phyloP scores from a whole-genome alignment of 129 eudicot genomes.

The Flaveria ramosissima region DNA sequence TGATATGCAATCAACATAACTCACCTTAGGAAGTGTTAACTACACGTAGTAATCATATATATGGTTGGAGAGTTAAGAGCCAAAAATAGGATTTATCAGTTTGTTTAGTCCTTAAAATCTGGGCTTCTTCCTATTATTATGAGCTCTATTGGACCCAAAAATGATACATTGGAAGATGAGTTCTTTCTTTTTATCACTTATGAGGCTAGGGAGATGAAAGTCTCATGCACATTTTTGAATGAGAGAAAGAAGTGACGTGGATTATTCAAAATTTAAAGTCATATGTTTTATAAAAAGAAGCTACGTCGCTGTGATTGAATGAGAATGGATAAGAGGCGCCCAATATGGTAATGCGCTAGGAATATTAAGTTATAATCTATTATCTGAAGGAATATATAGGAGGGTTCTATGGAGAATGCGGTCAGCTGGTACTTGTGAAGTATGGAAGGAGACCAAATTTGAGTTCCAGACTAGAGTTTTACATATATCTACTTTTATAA shows the following conservation, averaged over 20 bases:
- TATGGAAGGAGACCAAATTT: not conserved
- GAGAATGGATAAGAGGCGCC: too few species aligned
- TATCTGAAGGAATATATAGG: not conserved
- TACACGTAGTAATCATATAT: not conserved
- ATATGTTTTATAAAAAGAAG: not conserved
- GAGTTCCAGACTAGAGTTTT: slow-evolving; percentile 2
- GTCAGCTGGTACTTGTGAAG: not conserved
- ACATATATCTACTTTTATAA: not conserved
- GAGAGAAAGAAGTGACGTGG: not conserved
- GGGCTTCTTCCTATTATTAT: not conserved
- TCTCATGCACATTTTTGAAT: not conserved
- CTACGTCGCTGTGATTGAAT: not conserved
- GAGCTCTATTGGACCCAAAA: not conserved
- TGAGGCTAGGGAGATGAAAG: not conserved
- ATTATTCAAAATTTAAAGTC: not conserved
- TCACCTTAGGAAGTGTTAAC: not conserved
- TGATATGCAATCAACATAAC: not conserved
- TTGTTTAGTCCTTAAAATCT: not conserved
- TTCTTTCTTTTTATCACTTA: not conserved
- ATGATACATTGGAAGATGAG: not conserved
- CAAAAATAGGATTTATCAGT: not conserved
- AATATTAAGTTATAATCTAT: not conserved
- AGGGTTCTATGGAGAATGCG: not conserved
- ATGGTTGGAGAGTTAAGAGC: not conserved
- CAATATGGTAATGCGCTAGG: not conserved